phyloP scores from a whole-genome alignment of 495 filamentous ascomycete species.

The Neurospora sp. region DNA sequence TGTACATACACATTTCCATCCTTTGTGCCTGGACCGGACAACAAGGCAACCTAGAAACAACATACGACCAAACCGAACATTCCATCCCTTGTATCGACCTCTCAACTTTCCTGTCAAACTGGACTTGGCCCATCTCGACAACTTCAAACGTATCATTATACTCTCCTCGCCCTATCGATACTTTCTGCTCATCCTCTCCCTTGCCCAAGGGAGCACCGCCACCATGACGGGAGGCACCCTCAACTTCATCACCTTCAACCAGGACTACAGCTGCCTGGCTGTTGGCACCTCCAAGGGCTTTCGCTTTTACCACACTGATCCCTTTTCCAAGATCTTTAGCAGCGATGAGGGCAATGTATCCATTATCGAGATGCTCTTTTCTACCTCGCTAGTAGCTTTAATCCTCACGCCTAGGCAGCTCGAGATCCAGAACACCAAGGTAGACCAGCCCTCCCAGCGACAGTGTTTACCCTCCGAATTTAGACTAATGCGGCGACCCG shows the following conservation, averaged over 20 bases:
- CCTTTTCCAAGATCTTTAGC: slow-evolving; percentile 86
- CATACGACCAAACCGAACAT: not conserved
- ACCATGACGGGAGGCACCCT: slow-evolving; percentile 51
- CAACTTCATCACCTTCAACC: slow-evolving; percentile 98
- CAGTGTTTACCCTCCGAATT: not conserved
- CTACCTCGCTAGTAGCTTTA: slow-evolving; percentile 91
- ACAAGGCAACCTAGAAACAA: not conserved
- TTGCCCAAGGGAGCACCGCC: slow-evolving; percentile 2
- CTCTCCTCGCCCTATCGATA: not conserved
- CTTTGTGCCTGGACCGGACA: not conserved
- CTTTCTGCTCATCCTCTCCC: not conserved
- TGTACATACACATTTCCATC: not conserved
- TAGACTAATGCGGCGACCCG: slow-evolving; percentile 1
- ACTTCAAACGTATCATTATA: not conserved
- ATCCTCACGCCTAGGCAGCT: slow-evolving; percentile 82
- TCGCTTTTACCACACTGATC: slow-evolving; percentile 91
- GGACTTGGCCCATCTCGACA: not conserved
- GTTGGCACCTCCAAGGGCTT: slow-evolving; percentile 89
- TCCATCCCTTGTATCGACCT: not conserved
- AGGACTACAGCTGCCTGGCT: slow-evolving; percentile 93
- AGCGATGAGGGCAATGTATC: slow-evolving; percentile 88
- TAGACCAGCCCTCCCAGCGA: slow-evolving; percentile 28
- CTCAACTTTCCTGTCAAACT: not conserved
- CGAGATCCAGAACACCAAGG: slow-evolving; percentile 95
- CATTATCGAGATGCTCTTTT: slow-evolving; percentile 97